Base-by-base conservation (phyloP, 2,329 filamentous ascomycete genomes). In the Diaporthe sp. region DNA sequence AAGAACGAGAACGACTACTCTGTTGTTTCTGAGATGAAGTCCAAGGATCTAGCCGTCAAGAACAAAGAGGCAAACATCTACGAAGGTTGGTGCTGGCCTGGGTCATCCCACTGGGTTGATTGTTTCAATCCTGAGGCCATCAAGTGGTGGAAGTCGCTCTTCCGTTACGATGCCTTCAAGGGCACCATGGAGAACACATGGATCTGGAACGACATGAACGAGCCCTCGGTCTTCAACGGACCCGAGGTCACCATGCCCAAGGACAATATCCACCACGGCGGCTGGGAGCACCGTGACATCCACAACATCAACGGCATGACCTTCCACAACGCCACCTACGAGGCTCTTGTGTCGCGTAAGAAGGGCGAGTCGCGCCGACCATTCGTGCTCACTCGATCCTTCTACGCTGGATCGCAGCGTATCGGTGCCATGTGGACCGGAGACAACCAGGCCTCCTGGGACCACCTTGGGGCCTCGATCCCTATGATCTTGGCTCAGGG, bases 151-250 rank as follows among this genome's bases (percentile, higher is more conserved):
- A 94, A 92, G 79, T 86, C 89, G 3, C 89, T 98, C 15, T 98
- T 98, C 89, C 93, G 94, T 80, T 98, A 97, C 79, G 92, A 95
- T 82, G 90, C 87, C 55, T 99, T 98, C 89, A 94, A 95, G 84
- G 96, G 95, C 65, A 95, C 95, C 1, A 89, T 93, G 79, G 89
- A 93, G 78, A 99, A 98, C 83, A 93, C 95, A 0, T 98, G 95
- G 84, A 92, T 99, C 80, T 99, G 97, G 97, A 99, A 99, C 83
- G 97, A 99, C 83, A 99, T 99, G 97, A 98, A 98, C 82, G 97
- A 99, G 86, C 97, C 97, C 0, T 98, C 97, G 0, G 97, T 99
- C 2, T 99, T 99, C 88, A 98, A 98, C 83, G 97, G 97, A 0
- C 97, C 97, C 0, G 97, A 99, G 84, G 98, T 95, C 4, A 98